Base-by-base conservation (phyloP, 345 rosid species). In the Tarenaya hassleriana region DNA sequence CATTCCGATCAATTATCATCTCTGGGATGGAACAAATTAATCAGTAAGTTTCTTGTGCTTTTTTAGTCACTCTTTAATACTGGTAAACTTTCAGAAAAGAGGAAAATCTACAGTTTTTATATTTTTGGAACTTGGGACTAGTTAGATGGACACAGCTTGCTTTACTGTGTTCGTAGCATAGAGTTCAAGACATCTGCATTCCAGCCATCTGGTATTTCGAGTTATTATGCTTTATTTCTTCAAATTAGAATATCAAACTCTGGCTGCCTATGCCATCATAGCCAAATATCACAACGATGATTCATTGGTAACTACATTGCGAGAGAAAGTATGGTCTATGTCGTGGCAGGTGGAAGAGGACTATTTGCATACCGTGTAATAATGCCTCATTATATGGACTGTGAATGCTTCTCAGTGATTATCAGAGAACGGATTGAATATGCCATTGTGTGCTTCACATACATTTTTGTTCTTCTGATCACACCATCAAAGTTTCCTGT, bases 11-110 rank as follows among this genome's bases (percentile, higher is more conserved):
- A n/a, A 58, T 88, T 52, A 59, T 88, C 56, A 66, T 61, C 42
- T 81, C 91, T 29, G 84, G 88, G 24, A 72, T 92, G 96, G 98
- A 88, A 74, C 97, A 81, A 65, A 86, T 83, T 65, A 76, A 67
- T 57, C 62, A 69, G 98, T 87, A 83, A 87, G 96, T 75, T 33
- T 47, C 47, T 42, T 41, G 48, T 56, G 29, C 35, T 16, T 16
- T n/a, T 12, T 48, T 55, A 29, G 15, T 53, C 39, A 62, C 61
- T 24, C 3, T 27, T 17, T 42, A n/a, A n/a, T n/a, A n/a, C 41
- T 42, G n/a, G 13, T 63, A 15, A 55, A 18, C 58, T 34, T 24
- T 49, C 18, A 14, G 37, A 9, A 50, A 17, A 48, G 44, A 48
- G 37, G 41, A 55, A 15, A 34, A 4, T 17, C 16, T 34, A 48